A percentile compares a stretch with the other conserved stretches of the same genome.
Evolutionary conservation across 768 basidiomycete species (phyloP).

Genomic region (Trichaptum fuscoviolaceum): DNA sequence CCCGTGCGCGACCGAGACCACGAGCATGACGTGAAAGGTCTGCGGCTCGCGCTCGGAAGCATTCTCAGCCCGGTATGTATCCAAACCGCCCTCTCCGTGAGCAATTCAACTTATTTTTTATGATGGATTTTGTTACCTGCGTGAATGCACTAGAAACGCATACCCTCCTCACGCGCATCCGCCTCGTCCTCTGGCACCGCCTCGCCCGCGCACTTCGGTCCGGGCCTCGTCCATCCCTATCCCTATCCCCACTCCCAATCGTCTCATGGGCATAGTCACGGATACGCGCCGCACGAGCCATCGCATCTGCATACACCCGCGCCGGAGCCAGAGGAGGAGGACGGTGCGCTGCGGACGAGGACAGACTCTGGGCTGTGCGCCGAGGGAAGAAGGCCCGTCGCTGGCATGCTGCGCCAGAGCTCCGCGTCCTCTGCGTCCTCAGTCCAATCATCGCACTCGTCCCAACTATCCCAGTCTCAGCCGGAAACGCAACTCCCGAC

Average conservation of each 20-base stretch:
- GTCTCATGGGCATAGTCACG: constrained; percentile 6
- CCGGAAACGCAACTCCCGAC: not conserved
- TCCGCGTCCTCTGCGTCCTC: not conserved
- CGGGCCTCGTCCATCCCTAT: constrained; percentile 21
- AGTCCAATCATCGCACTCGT: no score
- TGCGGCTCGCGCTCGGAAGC: constrained; percentile 54
- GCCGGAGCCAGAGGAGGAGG: not conserved
- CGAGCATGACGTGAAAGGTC: constrained; percentile 24
- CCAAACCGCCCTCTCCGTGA: no score
- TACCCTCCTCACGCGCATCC: constrained; percentile 34
- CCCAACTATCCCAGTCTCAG: no score
- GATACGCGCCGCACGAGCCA: constrained; percentile 23
- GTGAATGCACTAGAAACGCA: constrained; percentile 50
- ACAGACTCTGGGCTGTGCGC: not conserved
- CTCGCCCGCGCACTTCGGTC: constrained; percentile 37
- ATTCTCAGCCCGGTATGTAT: constrained; percentile 53
- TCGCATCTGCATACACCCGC: constrained; percentile 22
- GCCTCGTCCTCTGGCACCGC: constrained; percentile 45
- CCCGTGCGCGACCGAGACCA: constrained; percentile 2
- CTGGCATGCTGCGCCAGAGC: not conserved
- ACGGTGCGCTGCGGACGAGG: not conserved
- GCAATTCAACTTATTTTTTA: no score
- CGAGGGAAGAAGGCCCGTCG: not conserved
- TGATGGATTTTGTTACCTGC: no score
- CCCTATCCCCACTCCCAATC: constrained; percentile 14